phyloP scores from a whole-genome alignment of 2,329 filamentous ascomycete genomes.

The Dothidotthia symphoricarpi region DNA sequence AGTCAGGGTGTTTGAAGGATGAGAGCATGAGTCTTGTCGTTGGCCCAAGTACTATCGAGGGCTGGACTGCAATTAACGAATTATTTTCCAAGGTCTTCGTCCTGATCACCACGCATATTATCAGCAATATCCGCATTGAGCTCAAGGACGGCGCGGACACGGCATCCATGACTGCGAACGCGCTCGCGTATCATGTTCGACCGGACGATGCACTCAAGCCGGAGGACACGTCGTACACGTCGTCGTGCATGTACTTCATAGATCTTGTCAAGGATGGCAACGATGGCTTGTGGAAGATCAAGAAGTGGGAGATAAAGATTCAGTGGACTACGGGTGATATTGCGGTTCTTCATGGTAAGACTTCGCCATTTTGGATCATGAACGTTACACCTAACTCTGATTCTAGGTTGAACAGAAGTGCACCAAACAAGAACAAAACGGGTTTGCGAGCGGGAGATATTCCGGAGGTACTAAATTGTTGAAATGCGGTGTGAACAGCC shows the following conservation, averaged over 20 bases:
- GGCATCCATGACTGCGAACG: conserved; percentile 20
- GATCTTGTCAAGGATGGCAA: conserved; percentile 15
- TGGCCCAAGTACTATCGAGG: conserved; percentile 12
- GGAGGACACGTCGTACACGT: conserved; percentile 22
- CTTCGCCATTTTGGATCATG: too few relatives aligned
- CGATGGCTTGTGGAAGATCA: conserved; percentile 26
- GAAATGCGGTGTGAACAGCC: conserved; percentile 1
- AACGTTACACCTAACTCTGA: too few relatives aligned
- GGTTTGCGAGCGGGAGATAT: neutral
- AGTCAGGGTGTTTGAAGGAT: conserved; percentile 18
- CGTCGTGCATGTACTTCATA: conserved; percentile 20
- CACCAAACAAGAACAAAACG: too few relatives aligned
- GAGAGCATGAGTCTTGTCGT: conserved; percentile 17
- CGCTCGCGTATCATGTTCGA: conserved; percentile 21
- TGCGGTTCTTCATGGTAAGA: conserved; percentile 8
- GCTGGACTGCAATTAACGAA: conserved; percentile 17
- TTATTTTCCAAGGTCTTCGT: conserved; percentile 16
- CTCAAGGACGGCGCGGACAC: conserved; percentile 13
- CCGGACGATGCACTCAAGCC: conserved; percentile 17
- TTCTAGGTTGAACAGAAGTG: too few relatives aligned
- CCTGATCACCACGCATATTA: conserved; percentile 23
- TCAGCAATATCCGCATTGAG: conserved; percentile 24
- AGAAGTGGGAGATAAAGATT: conserved; percentile 26
- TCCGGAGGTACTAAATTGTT: neutral
- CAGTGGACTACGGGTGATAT: conserved; percentile 22